Base-by-base conservation (phyloP, 768 basidiomycete species). In the Cyclocybe cylindracea region DNA sequence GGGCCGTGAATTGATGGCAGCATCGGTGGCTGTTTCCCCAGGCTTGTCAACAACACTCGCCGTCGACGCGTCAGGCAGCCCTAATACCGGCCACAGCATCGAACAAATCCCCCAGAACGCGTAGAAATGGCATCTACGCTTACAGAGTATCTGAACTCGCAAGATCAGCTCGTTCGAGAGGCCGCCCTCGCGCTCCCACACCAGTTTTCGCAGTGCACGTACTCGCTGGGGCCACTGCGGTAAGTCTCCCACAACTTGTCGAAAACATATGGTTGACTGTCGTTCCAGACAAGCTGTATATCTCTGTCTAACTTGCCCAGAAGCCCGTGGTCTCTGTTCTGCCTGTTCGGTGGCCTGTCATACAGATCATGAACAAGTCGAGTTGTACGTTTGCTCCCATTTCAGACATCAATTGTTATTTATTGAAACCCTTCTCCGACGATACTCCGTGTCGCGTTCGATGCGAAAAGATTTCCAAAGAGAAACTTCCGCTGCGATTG, bases 311-410 rank as follows among this genome's bases (percentile, higher is more conserved):
- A 86, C 88, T 1, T 94, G 91, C 64, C 75, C 79, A 18, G 76
- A 77, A 46, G 75, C 78, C 16, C 81, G 83, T 48, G 90, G 90
- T 14, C 73, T 93, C 50, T 93, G 91, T 58, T 82, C 87, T 11
- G 87, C 91, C 6, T 94, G 91, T 69, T 91, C 89, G 29, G 79
- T 93, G 46, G 88, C 91, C 18, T 94, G 91, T 64, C 91, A 94
- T 64, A 88, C 88, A 10, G 77, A 90, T 65, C 90, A 92, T 66
- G 87, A 93, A 61, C 91, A 94, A 64, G 67, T 93, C 46, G 91
- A 94, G 66, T 77, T 94, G 78, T 80, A 55, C 63, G 77, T 52
- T 36, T 36, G 43, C 35, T 39, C 34, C 35, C 40, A 46, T 41
- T 40, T 31, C 13, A 19, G 31, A 24, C 36, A 37, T 51, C 35